These are phyloP conservation scores for Avena eriantha DNA, from an alignment of 176 grass and related monocot species.

Conservation along the genomic window DNA sequence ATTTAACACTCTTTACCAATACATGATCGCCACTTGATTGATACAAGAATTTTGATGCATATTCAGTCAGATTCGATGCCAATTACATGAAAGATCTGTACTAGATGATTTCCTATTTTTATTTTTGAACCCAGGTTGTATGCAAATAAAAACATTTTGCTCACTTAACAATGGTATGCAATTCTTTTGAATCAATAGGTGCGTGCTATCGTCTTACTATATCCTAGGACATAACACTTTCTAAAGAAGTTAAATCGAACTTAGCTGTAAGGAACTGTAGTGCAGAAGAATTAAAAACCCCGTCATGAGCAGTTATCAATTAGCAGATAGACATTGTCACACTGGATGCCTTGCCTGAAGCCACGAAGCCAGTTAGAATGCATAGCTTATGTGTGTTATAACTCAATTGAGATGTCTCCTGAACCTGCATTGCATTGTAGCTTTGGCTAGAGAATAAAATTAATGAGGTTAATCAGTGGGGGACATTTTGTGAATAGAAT, in stretches of 20 bases:
- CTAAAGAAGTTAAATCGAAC: background rate
- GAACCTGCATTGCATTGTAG: conserved; percentile 10
- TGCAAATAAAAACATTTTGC: conserved; percentile 3
- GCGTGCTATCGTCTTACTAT: background rate
- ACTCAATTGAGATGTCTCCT: background rate
- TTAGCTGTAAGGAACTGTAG: background rate
- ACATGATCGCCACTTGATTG: conserved; percentile 15
- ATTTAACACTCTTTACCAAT: conserved; percentile 13
- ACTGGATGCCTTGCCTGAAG: background rate
- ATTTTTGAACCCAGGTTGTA: background rate
- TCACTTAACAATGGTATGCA: background rate
- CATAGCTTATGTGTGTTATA: background rate
- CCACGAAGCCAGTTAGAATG: background rate
- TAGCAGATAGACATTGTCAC: background rate
- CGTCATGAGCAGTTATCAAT: background rate
- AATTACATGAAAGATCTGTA: background rate
- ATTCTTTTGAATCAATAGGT: background rate
- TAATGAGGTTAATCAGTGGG: background rate
- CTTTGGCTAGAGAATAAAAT: background rate
- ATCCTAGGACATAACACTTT: background rate
- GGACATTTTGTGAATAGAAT: background rate
- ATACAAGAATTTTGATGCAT: background rate
- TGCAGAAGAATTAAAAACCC: background rate
- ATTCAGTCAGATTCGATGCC: background rate
- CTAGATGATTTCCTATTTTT: conserved; percentile 15